phyloP scores from a whole-genome alignment of 371 early-diverging fungal genomes.

The Apophysomyces ossiformis region DNA sequence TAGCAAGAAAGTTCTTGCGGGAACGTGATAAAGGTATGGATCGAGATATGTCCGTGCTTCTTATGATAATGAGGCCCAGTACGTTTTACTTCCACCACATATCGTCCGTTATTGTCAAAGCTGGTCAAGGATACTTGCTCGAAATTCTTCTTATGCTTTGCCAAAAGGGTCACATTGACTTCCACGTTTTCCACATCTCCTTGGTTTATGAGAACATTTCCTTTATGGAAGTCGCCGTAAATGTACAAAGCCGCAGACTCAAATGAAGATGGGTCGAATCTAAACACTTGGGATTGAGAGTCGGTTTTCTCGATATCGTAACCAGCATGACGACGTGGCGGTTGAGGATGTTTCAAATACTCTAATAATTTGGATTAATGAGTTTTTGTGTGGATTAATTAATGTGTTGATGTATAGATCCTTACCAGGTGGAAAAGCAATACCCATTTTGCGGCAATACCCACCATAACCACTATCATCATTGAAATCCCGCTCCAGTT shows the following conservation, averaged over 20 bases:
- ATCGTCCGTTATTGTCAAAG: constrained; percentile 17
- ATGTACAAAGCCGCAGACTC: neutral
- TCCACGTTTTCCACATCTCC: neutral
- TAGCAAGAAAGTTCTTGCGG: constrained; percentile 14
- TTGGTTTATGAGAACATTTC: neutral
- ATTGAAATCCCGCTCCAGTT: constrained; percentile 3
- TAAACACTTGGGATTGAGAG: constrained; percentile 3
- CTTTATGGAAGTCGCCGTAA: neutral
- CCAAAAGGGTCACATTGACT: constrained; percentile 10
- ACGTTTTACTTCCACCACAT: constrained; percentile 16
- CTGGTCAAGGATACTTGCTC: constrained; percentile 1
- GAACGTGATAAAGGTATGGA: constrained; percentile 13
- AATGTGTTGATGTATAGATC: no score
- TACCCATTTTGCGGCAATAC: constrained; percentile 10
- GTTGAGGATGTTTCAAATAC: constrained; percentile 8
- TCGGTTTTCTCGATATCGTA: constrained; percentile 10
- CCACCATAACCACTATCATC: neutral
- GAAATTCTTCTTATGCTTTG: constrained; percentile 8
- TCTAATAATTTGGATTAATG: no score
- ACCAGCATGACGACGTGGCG: constrained; percentile 20
- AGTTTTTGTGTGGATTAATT: no score
- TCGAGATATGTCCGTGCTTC: constrained; percentile 15
- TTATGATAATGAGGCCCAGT: constrained; percentile 10
- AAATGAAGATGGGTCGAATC: neutral
- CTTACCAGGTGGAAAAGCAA: constrained; percentile 18